Conservation (phyloP, 108 stramenopile species). For the Cyclotella sp. region DNA sequence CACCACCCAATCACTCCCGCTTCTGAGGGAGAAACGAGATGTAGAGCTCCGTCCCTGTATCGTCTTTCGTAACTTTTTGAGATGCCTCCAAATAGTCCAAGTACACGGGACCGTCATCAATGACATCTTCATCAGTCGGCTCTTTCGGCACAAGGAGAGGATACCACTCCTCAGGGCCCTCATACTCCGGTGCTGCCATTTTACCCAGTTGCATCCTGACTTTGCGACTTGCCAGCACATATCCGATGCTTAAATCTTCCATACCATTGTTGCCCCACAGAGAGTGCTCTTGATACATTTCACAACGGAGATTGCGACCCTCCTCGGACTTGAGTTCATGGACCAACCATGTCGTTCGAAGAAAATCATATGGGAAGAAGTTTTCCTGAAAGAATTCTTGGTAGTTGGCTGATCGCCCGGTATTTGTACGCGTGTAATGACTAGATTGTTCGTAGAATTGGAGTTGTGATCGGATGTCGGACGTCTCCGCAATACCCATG, state of each 20-base stretch:
- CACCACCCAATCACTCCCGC: background rate
- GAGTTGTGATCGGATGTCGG: conserved; percentile 50
- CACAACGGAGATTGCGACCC: conserved; percentile 66
- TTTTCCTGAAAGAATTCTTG: conserved; percentile 44
- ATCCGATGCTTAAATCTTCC: conserved; percentile 74
- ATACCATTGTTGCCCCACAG: conserved; percentile 65
- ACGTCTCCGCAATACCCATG: conserved; percentile 41
- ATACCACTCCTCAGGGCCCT: conserved; percentile 54
- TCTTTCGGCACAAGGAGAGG: conserved; percentile 46
- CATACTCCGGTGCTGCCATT: conserved; percentile 37
- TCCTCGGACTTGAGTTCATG: conserved; percentile 58
- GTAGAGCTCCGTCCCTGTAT: conserved; percentile 35
- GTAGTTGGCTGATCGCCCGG: conserved; percentile 47
- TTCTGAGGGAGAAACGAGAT: conserved; percentile 49
- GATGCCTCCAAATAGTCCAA: conserved; percentile 43
- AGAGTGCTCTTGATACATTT: conserved; percentile 81
- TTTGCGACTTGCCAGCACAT: conserved; percentile 55
- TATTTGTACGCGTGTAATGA: conserved; percentile 37
- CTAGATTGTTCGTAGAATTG: conserved; percentile 56
- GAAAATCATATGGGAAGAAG: conserved; percentile 57
- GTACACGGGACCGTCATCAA: conserved; percentile 38
- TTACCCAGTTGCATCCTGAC: conserved; percentile 44
- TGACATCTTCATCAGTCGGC: conserved; percentile 24
- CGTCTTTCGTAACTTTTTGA: conserved; percentile 39
- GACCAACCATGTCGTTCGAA: conserved; percentile 55